phyloP scores from a whole-genome alignment of 148 eudicot genomes.

The Rheum nobile region DNA sequence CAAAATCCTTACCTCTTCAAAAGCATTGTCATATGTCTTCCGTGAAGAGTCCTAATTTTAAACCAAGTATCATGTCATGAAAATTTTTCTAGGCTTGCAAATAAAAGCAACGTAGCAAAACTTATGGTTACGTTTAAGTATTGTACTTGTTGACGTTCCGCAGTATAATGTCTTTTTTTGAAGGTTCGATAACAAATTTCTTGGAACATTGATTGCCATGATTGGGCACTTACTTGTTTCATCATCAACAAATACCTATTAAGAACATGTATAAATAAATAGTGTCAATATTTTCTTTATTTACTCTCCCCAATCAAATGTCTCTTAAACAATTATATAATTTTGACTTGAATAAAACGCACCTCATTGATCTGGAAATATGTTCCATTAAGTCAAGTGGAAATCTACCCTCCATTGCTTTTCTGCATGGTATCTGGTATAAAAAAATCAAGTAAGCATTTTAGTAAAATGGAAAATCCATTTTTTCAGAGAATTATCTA shows the following conservation, averaged over 20 bases:
- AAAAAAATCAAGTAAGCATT: neutral
- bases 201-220: conserved; percentile 33
- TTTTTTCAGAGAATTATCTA: neutral
- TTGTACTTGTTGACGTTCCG: conserved; percentile 28
- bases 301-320: neutral
- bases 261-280: neutral
- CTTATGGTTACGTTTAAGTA: conserved; percentile 48
- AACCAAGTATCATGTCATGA: neutral
- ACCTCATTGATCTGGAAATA: conserved; percentile 91
- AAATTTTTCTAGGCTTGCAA: neutral
- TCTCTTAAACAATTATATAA: neutral
- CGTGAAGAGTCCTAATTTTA: conserved; percentile 18
- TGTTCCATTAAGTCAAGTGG: conserved; percentile 70
- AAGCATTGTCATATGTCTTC: conserved; percentile 25
- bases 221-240: conserved; percentile 30
- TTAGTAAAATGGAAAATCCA: neutral
- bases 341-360: neutral
- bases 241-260: conserved; percentile 56
- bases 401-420: conserved; percentile 54
- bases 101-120: too few species aligned
- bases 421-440: conserved; percentile 55
- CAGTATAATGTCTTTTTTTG: conserved; percentile 30
- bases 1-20: conserved; percentile 30
- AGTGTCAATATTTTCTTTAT: neutral
- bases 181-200: conserved; percentile 24